These are phyloP conservation scores for Nakazawaea wyomingensis DNA, from an alignment of 805 yeast species.

Conservation along the genomic window DNA sequence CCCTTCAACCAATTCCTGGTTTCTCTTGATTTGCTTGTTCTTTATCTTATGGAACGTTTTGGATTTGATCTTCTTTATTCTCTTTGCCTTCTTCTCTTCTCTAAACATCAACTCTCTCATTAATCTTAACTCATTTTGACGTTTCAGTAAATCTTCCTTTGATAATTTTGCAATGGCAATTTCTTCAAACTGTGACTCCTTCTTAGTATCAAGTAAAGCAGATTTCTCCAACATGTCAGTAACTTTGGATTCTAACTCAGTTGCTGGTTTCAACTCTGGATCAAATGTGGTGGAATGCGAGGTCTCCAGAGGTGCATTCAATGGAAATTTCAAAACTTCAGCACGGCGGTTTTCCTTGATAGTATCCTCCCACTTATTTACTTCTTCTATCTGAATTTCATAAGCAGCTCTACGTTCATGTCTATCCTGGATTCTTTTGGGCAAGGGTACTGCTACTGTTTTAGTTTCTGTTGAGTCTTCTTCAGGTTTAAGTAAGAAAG, in stretches of 20 bases:
- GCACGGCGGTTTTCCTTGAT: slow-evolving; percentile 77
- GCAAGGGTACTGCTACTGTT: slow-evolving; percentile 75
- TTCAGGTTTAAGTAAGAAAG: slow-evolving; percentile 37
- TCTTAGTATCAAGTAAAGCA: slow-evolving; percentile 62
- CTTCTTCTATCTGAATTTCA: slow-evolving; percentile 81
- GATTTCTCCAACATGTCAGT: slow-evolving; percentile 58
- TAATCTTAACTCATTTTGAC: slow-evolving; percentile 77
- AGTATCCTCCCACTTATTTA: slow-evolving; percentile 82
- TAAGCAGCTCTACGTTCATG: slow-evolving; percentile 87
- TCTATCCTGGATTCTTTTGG: slow-evolving; percentile 78
- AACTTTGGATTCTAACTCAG: slow-evolving; percentile 65
- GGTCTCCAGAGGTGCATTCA: slow-evolving; percentile 36
- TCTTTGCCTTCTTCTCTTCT: slow-evolving; percentile 84
- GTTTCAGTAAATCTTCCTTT: slow-evolving; percentile 68
- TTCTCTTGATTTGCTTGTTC: slow-evolving; percentile 74
- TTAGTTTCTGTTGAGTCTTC: slow-evolving; percentile 30
- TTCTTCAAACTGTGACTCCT: slow-evolving; percentile 83
- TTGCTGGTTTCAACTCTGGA: slow-evolving; percentile 40
- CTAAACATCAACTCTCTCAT: slow-evolving; percentile 97
- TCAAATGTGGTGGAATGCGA: slow-evolving; percentile 48
- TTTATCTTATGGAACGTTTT: slow-evolving; percentile 82
- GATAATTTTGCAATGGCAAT: slow-evolving; percentile 77
- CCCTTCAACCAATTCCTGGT: slow-evolving; percentile 62
- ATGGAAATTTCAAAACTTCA: slow-evolving; percentile 77
- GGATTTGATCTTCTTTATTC: slow-evolving; percentile 91